Conservation (phyloP, 371 early-diverging fungal species). For the Zychaea mexicana region DNA sequence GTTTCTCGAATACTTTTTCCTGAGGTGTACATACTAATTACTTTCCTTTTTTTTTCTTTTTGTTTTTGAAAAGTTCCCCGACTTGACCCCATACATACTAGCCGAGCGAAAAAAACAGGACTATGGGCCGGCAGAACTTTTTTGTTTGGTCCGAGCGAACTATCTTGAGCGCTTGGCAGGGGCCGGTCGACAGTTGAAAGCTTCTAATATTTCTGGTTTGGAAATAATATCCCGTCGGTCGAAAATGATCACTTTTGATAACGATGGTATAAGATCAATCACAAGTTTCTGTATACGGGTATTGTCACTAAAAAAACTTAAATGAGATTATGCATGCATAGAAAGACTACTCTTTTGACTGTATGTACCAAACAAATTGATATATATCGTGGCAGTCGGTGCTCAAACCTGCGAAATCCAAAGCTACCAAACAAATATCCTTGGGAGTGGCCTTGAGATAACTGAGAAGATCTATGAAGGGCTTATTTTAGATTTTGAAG, state of each 20-base stretch:
- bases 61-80: no score
- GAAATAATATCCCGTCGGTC: not conserved
- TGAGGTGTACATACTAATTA: no score
- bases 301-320: not conserved
- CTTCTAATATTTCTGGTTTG: not conserved
- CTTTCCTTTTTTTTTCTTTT: no score
- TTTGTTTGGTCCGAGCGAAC: no score
- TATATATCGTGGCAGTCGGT: slow-evolving; percentile 1
- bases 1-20: no score
- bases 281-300: not conserved
- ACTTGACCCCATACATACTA: no score
- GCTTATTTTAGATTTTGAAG: no score
- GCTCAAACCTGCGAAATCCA: slow-evolving; percentile 3
- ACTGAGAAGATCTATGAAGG: not conserved
- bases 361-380: not conserved
- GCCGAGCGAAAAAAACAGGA: no score
- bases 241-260: not conserved
- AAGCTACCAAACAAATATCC: not conserved
- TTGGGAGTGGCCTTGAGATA: not conserved
- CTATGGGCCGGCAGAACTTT: no score
- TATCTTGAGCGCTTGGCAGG: not conserved
- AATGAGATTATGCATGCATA: not conserved
- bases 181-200: not conserved
- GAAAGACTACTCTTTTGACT: not conserved
- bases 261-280: not conserved